These are phyloP conservation scores for Stagonosporopsis vannaccii DNA, from an alignment of 2,329 filamentous ascomycete species.

Conservation along the genomic window DNA sequence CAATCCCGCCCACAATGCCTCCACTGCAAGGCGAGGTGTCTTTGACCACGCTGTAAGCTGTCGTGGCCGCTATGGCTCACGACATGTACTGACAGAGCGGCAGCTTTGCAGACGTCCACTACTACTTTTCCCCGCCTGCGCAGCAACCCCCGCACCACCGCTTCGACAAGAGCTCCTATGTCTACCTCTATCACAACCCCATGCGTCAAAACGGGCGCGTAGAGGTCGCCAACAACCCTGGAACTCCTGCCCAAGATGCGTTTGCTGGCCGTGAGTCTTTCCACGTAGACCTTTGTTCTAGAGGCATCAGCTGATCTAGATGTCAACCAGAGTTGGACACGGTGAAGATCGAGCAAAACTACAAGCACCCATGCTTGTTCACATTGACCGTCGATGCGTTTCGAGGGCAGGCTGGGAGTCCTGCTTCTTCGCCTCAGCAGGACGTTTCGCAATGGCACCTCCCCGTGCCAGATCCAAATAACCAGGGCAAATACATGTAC, in stretches of 20 bases:
- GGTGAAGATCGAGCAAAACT: conserved; percentile 71
- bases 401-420: conserved; percentile 39
- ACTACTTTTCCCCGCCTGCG: conserved; percentile 75
- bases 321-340: conserved; percentile 66
- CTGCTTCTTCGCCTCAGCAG: conserved; percentile 55
- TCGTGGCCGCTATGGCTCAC: background rate
- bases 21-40: conserved; percentile 57
- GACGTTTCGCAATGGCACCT: conserved; percentile 72
- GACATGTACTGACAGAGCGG: conserved; percentile 19
- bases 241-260: conserved; percentile 78
- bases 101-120: conserved; percentile 81
- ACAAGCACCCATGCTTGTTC: conserved; percentile 76
- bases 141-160: conserved; percentile 77
- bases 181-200: conserved; percentile 80
- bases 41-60: conserved; percentile 56
- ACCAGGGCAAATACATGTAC: conserved; percentile 81
- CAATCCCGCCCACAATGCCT: conserved; percentile 51
- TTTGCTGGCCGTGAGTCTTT: conserved; percentile 73
- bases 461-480: conserved; percentile 73
- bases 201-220: conserved; percentile 71
- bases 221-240: conserved; percentile 78
- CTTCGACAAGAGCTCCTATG: conserved; percentile 80
- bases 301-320: conserved; percentile 28
- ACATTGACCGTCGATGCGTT: conserved; percentile 67
- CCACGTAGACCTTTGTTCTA: background rate